Conservation (phyloP, 2,329 filamentous ascomycete species). For the Fusarium veterinarium region DNA sequence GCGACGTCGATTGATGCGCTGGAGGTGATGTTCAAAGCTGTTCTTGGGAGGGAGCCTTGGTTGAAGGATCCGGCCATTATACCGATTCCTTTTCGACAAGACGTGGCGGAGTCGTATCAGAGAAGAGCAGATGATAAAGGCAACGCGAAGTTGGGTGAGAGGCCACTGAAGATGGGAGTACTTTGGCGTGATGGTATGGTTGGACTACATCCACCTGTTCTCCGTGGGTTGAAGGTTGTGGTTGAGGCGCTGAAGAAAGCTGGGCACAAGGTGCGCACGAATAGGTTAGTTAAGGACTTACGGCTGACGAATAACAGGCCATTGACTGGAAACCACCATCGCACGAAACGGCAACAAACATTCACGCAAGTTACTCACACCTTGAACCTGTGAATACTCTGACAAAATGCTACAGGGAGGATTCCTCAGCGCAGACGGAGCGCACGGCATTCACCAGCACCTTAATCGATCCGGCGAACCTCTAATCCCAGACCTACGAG, state of each 20-base stretch:
- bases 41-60: conserved; percentile 73
- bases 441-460: conserved; percentile 55
- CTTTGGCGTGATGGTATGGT: conserved; percentile 63
- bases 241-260: background rate
- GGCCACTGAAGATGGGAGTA: conserved; percentile 65
- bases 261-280: conserved; percentile 54
- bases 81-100: conserved; percentile 73
- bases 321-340: conserved; percentile 30
- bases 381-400: background rate
- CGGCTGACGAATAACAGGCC: conserved; percentile 43
- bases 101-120: conserved; percentile 55
- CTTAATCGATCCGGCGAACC: conserved; percentile 67
- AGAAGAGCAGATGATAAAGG: conserved; percentile 37
- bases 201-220: conserved; percentile 67
- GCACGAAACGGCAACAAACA: conserved; percentile 10
- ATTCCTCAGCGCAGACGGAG: conserved; percentile 50
- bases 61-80: conserved; percentile 72
- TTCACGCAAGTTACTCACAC: background rate
- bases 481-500: conserved; percentile 54
- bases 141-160: background rate
- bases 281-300: rapidly evolving
- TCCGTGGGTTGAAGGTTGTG: conserved; percentile 46
- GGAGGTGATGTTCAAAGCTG: conserved; percentile 64
- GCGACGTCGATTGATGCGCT: conserved; percentile 66
- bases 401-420: conserved; percentile 16